phyloP scores from a whole-genome alignment of 352 stramenopile genomes.

The Phytophthora litchii region DNA sequence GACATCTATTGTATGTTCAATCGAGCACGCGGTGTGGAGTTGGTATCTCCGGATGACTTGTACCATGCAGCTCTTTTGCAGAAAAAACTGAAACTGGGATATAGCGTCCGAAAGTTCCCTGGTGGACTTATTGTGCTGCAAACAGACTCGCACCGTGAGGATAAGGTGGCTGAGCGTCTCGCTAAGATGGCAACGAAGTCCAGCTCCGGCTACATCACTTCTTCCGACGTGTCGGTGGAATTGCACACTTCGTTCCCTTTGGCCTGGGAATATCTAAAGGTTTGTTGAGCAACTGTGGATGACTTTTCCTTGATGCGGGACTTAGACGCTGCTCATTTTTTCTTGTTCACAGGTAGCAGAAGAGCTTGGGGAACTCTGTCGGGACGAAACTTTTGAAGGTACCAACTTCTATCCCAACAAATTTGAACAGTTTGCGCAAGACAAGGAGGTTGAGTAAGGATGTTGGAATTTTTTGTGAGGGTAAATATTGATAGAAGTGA shows the following conservation, averaged over 20 bases:
- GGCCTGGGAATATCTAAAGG: conserved; percentile 95
- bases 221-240: conserved; percentile 89
- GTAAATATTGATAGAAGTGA: conserved; percentile 7
- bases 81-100: conserved; percentile 87
- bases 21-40: conserved; percentile 94
- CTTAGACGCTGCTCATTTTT: conserved; percentile 12
- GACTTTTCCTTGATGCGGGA: neutral
- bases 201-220: conserved; percentile 84
- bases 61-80: conserved; percentile 90
- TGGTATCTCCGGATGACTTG: conserved; percentile 98
- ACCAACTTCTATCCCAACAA: conserved; percentile 95
- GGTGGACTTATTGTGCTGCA: conserved; percentile 95
- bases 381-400: conserved; percentile 96
- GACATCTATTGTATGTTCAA: conserved; percentile 99
- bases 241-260: conserved; percentile 95
- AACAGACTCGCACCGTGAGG: conserved; percentile 86
- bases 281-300: conserved; percentile 20
- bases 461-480: conserved; percentile 9
- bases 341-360: conserved; percentile 88
- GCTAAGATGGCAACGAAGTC: conserved; percentile 79
- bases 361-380: conserved; percentile 92
- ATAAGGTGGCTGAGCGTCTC: conserved; percentile 74
- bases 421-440: conserved; percentile 69
- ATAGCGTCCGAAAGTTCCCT: conserved; percentile 93
- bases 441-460: conserved; percentile 23